Conservation (phyloP, 305 asterid species). For the Fraxinus latifolia region DNA sequence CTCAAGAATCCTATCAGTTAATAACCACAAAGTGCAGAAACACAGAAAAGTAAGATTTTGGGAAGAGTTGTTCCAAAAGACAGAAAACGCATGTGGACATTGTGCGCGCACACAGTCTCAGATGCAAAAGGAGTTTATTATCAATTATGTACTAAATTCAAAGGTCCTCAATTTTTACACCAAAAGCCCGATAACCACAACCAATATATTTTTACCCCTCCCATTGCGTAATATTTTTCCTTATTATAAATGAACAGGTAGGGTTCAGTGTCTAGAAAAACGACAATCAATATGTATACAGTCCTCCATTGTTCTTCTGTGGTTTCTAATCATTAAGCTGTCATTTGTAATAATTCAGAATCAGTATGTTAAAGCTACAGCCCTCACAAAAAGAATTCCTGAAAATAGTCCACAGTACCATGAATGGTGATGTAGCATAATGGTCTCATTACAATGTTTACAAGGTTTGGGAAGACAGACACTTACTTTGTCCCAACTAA, state of each 20-base stretch:
- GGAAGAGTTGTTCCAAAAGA: not conserved
- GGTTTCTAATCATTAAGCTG: constrained; percentile 8
- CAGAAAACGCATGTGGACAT: not conserved
- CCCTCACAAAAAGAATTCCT: not conserved
- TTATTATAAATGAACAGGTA: not conserved
- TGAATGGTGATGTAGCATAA: not conserved
- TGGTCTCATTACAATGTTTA: constrained; percentile 5
- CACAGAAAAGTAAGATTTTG: not conserved
- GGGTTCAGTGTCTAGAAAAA: not conserved
- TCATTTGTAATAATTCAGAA: constrained; percentile 8
- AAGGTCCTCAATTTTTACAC: constrained; percentile 11
- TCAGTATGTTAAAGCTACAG: not conserved
- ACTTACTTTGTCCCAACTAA: constrained; percentile 9
- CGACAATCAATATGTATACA: constrained; percentile 11
- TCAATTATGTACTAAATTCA: not conserved
- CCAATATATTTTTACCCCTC: not conserved
- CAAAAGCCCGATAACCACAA: not conserved
- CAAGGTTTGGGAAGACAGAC: not conserved
- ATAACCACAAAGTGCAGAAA: not conserved
- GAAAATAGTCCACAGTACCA: constrained; percentile 1
- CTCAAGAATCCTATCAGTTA: not conserved
- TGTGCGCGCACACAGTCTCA: not conserved
- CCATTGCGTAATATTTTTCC: not conserved
- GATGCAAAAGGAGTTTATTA: constrained; percentile 1
- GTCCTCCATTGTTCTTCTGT: not conserved